A percentile compares a stretch with the other conserved stretches of the same genome.
Evolutionary conservation across 345 rosid genomes (phyloP).

Genomic region (Moringa oleifera): DNA sequence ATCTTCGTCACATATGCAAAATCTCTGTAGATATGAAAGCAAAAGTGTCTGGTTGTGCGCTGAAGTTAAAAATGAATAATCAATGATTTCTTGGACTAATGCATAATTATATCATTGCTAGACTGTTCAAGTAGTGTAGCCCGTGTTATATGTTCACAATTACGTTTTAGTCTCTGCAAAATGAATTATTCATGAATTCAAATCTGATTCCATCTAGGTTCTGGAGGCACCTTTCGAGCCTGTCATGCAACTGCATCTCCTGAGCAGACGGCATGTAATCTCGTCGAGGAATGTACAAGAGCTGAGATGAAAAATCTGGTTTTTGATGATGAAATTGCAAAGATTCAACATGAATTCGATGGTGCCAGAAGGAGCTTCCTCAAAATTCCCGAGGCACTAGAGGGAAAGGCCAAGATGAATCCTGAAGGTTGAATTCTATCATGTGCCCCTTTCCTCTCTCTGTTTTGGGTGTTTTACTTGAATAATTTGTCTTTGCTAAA

Average conservation of each 20-base stretch:
- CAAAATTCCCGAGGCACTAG: constrained; percentile 59
- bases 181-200: neutral
- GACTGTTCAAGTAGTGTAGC: neutral
- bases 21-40: too few relatives aligned
- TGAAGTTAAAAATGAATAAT: too few relatives aligned
- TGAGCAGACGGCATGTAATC: constrained; percentile 27
- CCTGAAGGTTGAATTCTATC: constrained; percentile 57
- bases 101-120: neutral
- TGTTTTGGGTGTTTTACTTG: constrained; percentile 1
- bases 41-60: too few relatives aligned
- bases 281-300: constrained; percentile 27
- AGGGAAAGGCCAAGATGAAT: constrained; percentile 73
- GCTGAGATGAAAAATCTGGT: constrained; percentile 17
- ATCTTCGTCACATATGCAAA: neutral
- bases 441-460: neutral
- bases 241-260: constrained; percentile 21
- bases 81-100: neutral
- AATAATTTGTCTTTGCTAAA: neutral
- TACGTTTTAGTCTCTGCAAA: neutral
- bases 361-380: constrained; percentile 67
- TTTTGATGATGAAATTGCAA: constrained; percentile 39
- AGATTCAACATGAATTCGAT: constrained; percentile 56
- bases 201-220: constrained; percentile 22
- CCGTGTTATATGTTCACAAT: too few relatives aligned
- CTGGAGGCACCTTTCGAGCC: constrained; percentile 28